Conservation (phyloP, 345 rosid species). For the Excoecaria agallocha region DNA sequence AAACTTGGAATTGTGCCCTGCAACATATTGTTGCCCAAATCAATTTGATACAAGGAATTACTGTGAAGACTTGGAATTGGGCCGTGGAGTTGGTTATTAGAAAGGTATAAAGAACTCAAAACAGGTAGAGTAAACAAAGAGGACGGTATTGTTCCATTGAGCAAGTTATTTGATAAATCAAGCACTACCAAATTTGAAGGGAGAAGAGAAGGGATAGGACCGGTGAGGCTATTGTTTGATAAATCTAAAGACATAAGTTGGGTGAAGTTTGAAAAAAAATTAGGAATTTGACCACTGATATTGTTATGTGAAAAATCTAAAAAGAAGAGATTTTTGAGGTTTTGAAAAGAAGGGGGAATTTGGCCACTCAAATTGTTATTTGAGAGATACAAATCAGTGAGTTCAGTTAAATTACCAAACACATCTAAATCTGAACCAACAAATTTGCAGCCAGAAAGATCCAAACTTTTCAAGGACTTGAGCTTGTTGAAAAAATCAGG, state of each 20-base stretch:
- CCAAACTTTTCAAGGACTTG: background rate
- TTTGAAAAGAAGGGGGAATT: background rate
- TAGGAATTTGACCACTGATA: background rate
- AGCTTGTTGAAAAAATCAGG: background rate
- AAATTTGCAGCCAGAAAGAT: background rate
- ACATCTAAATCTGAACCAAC: background rate
- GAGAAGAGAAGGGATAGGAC: background rate
- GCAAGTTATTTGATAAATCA: background rate
- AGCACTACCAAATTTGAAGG: too few species aligned
- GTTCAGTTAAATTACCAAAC: constrained; percentile 1
- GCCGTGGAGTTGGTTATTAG: background rate
- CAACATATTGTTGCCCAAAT: constrained; percentile 13
- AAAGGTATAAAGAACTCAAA: too few species aligned
- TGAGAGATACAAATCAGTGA: background rate
- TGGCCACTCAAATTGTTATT: background rate
- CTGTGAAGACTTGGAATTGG: background rate
- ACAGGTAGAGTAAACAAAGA: background rate
- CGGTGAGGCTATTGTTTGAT: background rate
- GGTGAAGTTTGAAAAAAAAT: background rate
- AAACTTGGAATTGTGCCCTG: constrained; percentile 20
- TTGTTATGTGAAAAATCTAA: background rate
- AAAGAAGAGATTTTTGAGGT: background rate
- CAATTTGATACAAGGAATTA: background rate
- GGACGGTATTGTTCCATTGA: background rate
- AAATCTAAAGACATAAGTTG: too few species aligned